phyloP scores from a whole-genome alignment of 192 early-diverging fungal species.

The Linnemannia zychae region DNA sequence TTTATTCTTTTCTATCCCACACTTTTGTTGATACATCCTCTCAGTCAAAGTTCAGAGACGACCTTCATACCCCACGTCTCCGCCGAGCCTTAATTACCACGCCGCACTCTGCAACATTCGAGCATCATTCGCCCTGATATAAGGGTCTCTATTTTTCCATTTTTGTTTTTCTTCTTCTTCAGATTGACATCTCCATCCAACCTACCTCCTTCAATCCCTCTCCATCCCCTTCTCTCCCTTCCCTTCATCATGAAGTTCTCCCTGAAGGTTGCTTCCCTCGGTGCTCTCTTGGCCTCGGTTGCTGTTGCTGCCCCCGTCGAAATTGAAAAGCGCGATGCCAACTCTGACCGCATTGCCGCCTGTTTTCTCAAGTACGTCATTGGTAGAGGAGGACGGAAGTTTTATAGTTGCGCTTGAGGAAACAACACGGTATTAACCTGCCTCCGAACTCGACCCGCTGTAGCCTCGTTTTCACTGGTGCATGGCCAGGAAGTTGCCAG shows the following conservation, averaged over 20 bases:
- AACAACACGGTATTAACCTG: neutral
- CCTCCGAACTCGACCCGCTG: neutral
- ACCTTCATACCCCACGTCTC: neutral
- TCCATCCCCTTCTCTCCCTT: neutral
- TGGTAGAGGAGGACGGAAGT: too few species aligned
- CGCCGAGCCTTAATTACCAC: too few species aligned
- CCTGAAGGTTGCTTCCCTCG: slow-evolving; percentile 16
- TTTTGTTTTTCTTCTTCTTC: neutral
- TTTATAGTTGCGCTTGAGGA: neutral
- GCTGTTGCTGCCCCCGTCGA: slow-evolving; percentile 20
- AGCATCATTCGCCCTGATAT: neutral
- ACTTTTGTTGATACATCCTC: neutral
- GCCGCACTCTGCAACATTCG: too few species aligned
- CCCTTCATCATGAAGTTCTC: slow-evolving; percentile 25
- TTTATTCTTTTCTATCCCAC: neutral
- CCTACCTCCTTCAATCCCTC: neutral
- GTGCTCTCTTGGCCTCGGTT: slow-evolving; percentile 8
- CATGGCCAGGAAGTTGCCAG: slow-evolving; percentile 23
- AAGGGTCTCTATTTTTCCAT: neutral
- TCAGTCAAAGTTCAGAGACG: neutral
- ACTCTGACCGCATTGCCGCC: slow-evolving; percentile 21
- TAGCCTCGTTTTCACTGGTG: slow-evolving; percentile 26
- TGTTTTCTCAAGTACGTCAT: slow-evolving; percentile 6
- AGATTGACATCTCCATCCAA: slow-evolving; percentile 18
- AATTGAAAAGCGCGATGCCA: slow-evolving; percentile 29